Conservation (phyloP, 2,329 filamentous ascomycete species). For the Hymenoscyphus infarciens region DNA sequence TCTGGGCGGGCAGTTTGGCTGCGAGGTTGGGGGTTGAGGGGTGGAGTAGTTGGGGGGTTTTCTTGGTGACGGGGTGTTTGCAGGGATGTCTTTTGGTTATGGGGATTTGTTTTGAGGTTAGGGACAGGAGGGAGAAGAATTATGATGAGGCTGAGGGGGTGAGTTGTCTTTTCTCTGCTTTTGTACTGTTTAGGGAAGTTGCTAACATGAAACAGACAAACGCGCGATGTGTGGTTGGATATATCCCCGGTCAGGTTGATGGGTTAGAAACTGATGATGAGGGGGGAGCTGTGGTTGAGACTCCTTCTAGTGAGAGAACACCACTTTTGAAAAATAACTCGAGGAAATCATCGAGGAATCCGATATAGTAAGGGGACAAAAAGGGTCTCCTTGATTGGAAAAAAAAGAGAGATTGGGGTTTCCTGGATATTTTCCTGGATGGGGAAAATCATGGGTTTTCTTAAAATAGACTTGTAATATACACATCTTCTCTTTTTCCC, state of each 20-base stretch:
- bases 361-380: background rate
- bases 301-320: slow-evolving; percentile 25
- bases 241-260: slow-evolving; percentile 14
- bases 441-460: background rate
- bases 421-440: background rate
- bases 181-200: background rate
- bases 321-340: slow-evolving; percentile 22
- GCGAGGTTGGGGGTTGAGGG: slow-evolving; percentile 74
- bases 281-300: slow-evolving; percentile 26
- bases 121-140: slow-evolving; percentile 22
- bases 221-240: slow-evolving; percentile 20
- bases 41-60: slow-evolving; percentile 96
- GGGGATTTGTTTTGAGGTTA: slow-evolving; percentile 72
- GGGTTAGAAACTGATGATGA: slow-evolving; percentile 28
- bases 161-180: background rate
- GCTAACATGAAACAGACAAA: slow-evolving; percentile 9
- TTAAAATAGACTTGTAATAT: slow-evolving; percentile 1
- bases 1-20: slow-evolving; percentile 84
- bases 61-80: slow-evolving; percentile 78
- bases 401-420: background rate
- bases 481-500: background rate
- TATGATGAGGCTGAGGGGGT: slow-evolving; percentile 11
- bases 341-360: slow-evolving; percentile 20
- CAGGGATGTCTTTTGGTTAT: slow-evolving; percentile 78
- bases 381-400: background rate